Conservation (phyloP, 805 yeast species). For the Brettanomyces nanus region DNA sequence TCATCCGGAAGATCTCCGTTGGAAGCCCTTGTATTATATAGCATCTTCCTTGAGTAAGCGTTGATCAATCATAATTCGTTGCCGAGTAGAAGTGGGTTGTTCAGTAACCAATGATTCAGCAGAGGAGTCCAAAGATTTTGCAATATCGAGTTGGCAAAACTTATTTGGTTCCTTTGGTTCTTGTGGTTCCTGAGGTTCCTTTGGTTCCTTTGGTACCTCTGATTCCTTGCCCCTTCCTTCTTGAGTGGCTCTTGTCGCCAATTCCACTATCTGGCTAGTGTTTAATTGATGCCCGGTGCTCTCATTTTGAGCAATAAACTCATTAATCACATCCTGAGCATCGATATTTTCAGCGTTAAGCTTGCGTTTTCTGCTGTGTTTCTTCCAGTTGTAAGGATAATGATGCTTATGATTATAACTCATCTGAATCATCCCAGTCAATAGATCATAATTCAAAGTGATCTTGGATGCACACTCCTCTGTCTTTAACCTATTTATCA, state of each 20-base stretch:
- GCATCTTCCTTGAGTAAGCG: no score
- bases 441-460: constrained; percentile 30
- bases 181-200: not conserved
- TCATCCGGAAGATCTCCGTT: no score
- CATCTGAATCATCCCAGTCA: constrained; percentile 29
- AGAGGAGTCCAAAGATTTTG: no score
- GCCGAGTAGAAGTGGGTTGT: no score
- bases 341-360: not conserved
- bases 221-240: not conserved
- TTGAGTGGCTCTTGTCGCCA: constrained; percentile 5
- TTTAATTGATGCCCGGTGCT: constrained; percentile 2
- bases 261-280: constrained; percentile 6
- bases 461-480: constrained; percentile 34
- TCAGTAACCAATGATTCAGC: no score
- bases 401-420: constrained; percentile 34
- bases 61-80: no score
- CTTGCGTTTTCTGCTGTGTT: not conserved
- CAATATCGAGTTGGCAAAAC: no score
- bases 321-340: constrained; percentile 1
- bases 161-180: no score
- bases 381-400: constrained; percentile 18
- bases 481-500: constrained; percentile 32
- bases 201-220: not conserved
- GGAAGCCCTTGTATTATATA: no score
- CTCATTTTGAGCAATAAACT: not conserved